Evolutionary conservation across 768 basidiomycete species (phyloP).

Genomic region (Austroboletus festivus): DNA sequence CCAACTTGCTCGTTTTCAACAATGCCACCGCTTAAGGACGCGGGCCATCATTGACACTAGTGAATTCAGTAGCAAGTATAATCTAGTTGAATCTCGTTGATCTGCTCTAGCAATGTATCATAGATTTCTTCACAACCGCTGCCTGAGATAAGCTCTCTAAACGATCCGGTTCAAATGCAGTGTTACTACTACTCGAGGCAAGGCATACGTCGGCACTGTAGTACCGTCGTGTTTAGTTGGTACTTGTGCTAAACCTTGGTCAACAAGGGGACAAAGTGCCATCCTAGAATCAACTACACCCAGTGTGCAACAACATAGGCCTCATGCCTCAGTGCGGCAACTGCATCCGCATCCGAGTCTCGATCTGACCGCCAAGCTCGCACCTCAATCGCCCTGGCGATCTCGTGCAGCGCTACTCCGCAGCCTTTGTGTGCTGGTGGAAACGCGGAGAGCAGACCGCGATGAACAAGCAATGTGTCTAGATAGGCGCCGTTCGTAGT

Average conservation of each 20-base stretch:
- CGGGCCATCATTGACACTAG: background rate
- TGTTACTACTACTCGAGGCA: background rate
- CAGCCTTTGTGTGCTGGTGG: conserved; percentile 64
- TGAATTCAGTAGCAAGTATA: conserved; percentile 3
- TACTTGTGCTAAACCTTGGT: background rate
- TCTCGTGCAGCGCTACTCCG: conserved; percentile 59
- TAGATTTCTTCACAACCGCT: background rate
- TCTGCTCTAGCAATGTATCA: conserved; percentile 12
- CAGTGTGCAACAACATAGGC: conserved; percentile 50
- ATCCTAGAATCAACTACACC: conserved; percentile 13
- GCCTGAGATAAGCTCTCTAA: background rate
- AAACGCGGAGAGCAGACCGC: conserved; percentile 60
- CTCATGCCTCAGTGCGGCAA: conserved; percentile 65
- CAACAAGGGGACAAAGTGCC: background rate
- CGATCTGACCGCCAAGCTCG: conserved; percentile 70
- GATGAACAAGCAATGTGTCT: conserved; percentile 75
- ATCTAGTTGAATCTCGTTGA: conserved; percentile 7
- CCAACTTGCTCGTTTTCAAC: conserved; percentile 79
- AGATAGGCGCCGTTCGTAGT: conserved; percentile 75
- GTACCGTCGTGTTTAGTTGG: too few relatives aligned
- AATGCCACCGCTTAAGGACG: conserved; percentile 51
- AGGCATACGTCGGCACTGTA: background rate
- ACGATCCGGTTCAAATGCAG: too few relatives aligned
- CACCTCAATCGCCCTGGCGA: conserved; percentile 61
- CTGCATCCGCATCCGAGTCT: conserved; percentile 69